phyloP scores from a whole-genome alignment of 768 basidiomycete species.

The Tephrocybe sp. region DNA sequence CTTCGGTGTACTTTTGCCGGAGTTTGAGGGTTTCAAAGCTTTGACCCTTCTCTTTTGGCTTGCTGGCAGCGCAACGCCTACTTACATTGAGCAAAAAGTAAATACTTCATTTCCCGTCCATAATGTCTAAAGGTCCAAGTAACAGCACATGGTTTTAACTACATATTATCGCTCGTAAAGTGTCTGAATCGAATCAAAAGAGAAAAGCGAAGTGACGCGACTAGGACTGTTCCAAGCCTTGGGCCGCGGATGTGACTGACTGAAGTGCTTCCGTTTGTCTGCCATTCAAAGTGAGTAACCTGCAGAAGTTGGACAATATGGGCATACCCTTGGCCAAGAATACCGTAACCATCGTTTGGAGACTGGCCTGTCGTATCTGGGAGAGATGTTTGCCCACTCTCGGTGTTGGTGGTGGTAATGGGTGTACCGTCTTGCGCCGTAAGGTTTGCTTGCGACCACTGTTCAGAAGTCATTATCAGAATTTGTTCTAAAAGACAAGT shows the following conservation, averaged over 20 bases:
- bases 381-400: constrained; percentile 30
- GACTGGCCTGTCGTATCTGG: constrained; percentile 45
- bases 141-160: background rate
- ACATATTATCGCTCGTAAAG: background rate
- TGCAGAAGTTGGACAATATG: background rate
- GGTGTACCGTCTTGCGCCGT: constrained; percentile 47
- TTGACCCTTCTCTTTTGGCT: too few species aligned
- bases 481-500: background rate
- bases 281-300: background rate
- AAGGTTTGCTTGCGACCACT: constrained; percentile 60
- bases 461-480: constrained; percentile 23
- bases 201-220: background rate
- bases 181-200: background rate
- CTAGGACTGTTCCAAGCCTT: too few species aligned
- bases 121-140: constrained; percentile 3
- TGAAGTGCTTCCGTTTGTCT: constrained; percentile 32
- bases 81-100: too few species aligned
- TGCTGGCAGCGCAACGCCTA: too few species aligned
- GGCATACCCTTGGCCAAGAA: constrained; percentile 39
- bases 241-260: constrained; percentile 29
- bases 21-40: too few species aligned
- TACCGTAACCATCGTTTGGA: constrained; percentile 67
- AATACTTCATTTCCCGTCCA: background rate
- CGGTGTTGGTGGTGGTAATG: constrained; percentile 33
- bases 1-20: constrained; percentile 56